Evolutionary conservation across 805 yeast species (phyloP), one percentile per base, ranked within the genome.

Genomic region (Debaryomyces castellii): DNA sequence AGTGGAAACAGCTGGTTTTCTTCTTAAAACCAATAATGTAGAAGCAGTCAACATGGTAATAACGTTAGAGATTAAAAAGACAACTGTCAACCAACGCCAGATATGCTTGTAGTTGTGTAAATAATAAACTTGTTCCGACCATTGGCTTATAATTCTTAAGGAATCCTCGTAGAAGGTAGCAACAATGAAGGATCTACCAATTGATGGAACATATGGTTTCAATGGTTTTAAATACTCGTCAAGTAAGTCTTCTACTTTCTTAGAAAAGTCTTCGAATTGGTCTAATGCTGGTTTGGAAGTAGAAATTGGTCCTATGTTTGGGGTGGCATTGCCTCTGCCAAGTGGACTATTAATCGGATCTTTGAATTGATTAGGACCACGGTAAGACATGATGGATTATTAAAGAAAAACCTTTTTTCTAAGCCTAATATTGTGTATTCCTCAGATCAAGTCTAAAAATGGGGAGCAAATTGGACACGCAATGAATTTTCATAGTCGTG

Each of bases 161-260:
- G 96, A 80, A 61, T 94, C 98, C 68, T 92, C 98, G 53, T 82
- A 80, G 63, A 91, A 92, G 0, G 98, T 94, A 40, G 96, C 96
- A 45, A 92, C 96, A 50, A 92, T 91, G 53, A 91, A 80, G 49
- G 88, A 82, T 47, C 98, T 78, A 32, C 97, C 98, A 57, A 92
- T 80, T 18, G 83, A 82, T 7, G 98, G 97, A 40, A 91, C 84
- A 57, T 81, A 84, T 0, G 92, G 92, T 62, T 77, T 83, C 38
- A 84, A 60, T 43, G 80, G 71, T 53, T 76, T 63, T 44, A 67
- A 56, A 71, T 81, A 66, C 45, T 70, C 62, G 69, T 84, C 77
- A 60, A 81, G 63, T 49, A 64, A 50, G 51, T 69, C 78, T 57
- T 87, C 92, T 27, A 82, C 69, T 47, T 71, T 69, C 50, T 77